Evolutionary conservation across 2,329 filamentous ascomycete genomes (phyloP).

Genomic region (Podosphaera fusca): DNA sequence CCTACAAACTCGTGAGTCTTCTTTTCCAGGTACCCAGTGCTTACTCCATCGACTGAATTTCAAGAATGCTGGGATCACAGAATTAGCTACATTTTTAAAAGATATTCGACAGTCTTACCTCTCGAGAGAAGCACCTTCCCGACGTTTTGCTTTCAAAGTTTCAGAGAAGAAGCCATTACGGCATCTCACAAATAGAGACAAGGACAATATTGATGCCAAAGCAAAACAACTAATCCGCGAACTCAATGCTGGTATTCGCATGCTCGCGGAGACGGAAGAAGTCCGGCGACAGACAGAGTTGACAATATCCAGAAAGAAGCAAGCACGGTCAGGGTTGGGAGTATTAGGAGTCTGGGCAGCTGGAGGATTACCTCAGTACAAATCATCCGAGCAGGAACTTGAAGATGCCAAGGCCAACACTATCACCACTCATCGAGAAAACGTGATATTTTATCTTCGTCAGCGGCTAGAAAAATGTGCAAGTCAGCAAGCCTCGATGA

Average conservation of each 20-base stretch:
- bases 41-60: slow-evolving; percentile 8
- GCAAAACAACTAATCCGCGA: slow-evolving; percentile 70
- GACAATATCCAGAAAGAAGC: slow-evolving; percentile 48
- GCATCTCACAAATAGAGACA: slow-evolving; percentile 49
- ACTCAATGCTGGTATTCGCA: slow-evolving; percentile 58
- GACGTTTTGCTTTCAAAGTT: slow-evolving; percentile 15
- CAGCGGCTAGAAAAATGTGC: slow-evolving; percentile 54
- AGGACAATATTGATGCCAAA: slow-evolving; percentile 69
- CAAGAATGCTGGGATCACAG: slow-evolving; percentile 66
- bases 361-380: slow-evolving; percentile 33
- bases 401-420: slow-evolving; percentile 50
- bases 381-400: slow-evolving; percentile 40
- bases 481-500: slow-evolving; percentile 68
- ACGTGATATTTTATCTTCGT: slow-evolving; percentile 62
- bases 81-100: slow-evolving; percentile 57
- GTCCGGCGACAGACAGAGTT: slow-evolving; percentile 55
- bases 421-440: slow-evolving; percentile 50
- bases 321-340: slow-evolving; percentile 36
- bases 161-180: slow-evolving; percentile 12
- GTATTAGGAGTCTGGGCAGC: slow-evolving; percentile 41
- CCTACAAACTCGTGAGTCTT: slow-evolving; percentile 59
- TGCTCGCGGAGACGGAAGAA: slow-evolving; percentile 60
- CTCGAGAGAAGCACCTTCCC: slow-evolving; percentile 46
- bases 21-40: slow-evolving; percentile 1
- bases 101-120: slow-evolving; percentile 79